phyloP scores from a whole-genome alignment of 2,329 filamentous ascomycete genomes.

The Arachnopeziza araneosa region DNA sequence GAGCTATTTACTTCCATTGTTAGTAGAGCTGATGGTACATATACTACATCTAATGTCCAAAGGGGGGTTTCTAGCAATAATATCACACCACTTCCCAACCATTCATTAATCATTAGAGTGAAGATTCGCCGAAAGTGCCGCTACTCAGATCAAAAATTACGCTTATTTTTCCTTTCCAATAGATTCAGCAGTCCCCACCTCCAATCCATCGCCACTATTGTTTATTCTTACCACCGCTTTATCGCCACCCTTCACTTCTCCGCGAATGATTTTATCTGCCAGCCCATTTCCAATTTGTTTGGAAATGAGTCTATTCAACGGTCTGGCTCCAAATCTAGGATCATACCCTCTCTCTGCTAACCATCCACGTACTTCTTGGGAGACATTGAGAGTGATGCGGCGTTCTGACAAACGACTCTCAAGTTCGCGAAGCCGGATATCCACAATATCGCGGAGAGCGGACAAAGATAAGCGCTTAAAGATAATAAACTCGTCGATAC shows the following conservation, averaged over 20 bases:
- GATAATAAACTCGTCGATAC: constrained; percentile 94
- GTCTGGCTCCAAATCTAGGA: constrained; percentile 83
- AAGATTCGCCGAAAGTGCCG: constrained; percentile 4
- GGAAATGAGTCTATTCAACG: constrained; percentile 83
- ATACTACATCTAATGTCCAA: neutral
- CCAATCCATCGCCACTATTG: constrained; percentile 52
- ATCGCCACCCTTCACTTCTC: constrained; percentile 71
- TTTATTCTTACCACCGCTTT: constrained; percentile 65
- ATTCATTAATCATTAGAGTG: neutral
- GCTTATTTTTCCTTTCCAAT: neutral
- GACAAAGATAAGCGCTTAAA: constrained; percentile 78
- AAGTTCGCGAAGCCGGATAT: constrained; percentile 82
- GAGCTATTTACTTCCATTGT: neutral
- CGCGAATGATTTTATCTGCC: constrained; percentile 87
- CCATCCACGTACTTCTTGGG: constrained; percentile 72
- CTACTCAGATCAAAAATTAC: neutral
- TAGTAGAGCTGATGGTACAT: neutral
- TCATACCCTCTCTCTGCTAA: constrained; percentile 87
- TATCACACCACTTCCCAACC: neutral
- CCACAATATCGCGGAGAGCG: constrained; percentile 85
- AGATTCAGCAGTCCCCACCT: constrained; percentile 27
- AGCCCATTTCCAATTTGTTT: constrained; percentile 85
- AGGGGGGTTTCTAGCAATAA: neutral
- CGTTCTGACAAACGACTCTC: constrained; percentile 79
- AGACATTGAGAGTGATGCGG: constrained; percentile 70